A percentile compares a stretch with the other conserved stretches of the same genome.
phyloP scores from a whole-genome alignment of 78 protist genomes.

The Creolimax fragrantissima region DNA sequence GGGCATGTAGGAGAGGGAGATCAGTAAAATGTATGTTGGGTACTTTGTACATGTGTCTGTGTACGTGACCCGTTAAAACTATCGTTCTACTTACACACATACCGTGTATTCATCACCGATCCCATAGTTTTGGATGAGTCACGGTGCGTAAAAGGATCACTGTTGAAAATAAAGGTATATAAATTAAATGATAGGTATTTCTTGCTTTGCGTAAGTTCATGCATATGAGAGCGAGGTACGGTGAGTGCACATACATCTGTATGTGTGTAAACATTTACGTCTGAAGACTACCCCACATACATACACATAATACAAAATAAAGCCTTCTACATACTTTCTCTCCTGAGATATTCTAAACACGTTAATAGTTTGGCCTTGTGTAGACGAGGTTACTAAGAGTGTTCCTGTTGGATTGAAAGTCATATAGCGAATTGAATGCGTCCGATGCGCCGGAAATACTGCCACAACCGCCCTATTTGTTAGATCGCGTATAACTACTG shows the following conservation, averaged over 20 bases:
- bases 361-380: background rate
- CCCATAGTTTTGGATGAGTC: no score
- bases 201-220: no score
- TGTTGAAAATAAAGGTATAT: no score
- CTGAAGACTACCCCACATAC: background rate
- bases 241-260: background rate
- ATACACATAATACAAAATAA: background rate
- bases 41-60: background rate
- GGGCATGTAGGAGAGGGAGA: background rate
- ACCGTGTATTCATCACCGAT: no score
- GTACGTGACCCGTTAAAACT: background rate
- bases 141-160: no score
- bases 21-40: background rate
- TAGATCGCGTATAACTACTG: constrained; percentile 3
- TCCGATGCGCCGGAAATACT: background rate
- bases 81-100: background rate
- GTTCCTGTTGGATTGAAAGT: constrained; percentile 23
- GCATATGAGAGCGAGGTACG: no score
- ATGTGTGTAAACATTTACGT: background rate
- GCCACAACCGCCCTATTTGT: background rate
- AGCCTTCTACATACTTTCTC: background rate
- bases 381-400: constrained; percentile 9
- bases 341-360: background rate
- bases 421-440: background rate
- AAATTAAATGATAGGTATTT: no score